These are phyloP conservation scores for Cutaneotrichosporon spelunceum DNA, from an alignment of 1,284 basidiomycete genomes.

Conservation along the genomic window DNA sequence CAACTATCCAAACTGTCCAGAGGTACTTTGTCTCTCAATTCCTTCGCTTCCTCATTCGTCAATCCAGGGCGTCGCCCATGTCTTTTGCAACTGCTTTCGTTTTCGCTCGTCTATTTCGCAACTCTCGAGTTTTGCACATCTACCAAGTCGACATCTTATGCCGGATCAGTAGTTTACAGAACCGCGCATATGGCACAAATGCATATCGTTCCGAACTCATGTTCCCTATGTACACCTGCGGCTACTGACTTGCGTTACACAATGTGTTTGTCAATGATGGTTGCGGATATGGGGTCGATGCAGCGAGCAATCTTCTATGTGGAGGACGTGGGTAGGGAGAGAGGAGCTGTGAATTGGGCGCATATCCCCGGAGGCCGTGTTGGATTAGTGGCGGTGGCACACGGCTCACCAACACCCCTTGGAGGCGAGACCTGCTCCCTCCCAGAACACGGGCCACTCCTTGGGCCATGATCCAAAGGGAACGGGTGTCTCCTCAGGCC, in stretches of 20 bases:
- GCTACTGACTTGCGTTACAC: not conserved
- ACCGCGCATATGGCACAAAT: constrained; percentile 12
- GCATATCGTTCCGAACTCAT: constrained; percentile 13
- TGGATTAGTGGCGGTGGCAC: not conserved
- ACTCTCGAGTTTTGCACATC: constrained; percentile 3
- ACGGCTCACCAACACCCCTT: constrained; percentile 8
- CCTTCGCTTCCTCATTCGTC: not conserved
- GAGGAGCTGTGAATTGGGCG: not conserved
- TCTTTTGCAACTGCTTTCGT: constrained; percentile 16
- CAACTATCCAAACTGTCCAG: constrained; percentile 5
- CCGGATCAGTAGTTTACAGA: not conserved
- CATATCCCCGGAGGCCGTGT: not conserved
- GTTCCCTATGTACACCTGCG: not conserved
- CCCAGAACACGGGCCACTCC: constrained; percentile 29
- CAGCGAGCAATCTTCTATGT: not conserved
- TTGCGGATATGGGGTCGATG: not conserved
- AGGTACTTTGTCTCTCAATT: not conserved
- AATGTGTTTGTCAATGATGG: not conserved
- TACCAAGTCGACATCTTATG: not conserved
- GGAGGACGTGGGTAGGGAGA: not conserved
- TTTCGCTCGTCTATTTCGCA: constrained; percentile 23
- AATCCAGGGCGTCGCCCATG: not conserved
- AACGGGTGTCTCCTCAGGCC: not conserved
- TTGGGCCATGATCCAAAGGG: constrained; percentile 18
- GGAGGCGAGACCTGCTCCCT: constrained; percentile 21